Evolutionary conservation across 352 stramenopile genomes (phyloP).

Genomic region (Pythium diclinum): DNA sequence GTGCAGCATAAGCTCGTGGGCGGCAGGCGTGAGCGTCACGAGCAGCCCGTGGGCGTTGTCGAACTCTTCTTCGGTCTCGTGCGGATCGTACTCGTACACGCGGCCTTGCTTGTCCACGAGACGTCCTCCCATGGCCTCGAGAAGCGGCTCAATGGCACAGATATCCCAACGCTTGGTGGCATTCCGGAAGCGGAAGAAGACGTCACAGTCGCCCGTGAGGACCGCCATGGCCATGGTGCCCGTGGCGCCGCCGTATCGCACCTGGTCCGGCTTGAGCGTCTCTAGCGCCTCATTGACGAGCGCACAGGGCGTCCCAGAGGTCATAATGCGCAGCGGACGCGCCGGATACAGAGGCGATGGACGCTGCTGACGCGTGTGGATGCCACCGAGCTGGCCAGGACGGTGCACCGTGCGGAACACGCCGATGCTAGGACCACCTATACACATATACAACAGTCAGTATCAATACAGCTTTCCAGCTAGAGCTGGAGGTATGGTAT

Average conservation of each 20-base stretch:
- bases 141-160: slow-evolving; percentile 63
- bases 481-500: neutral
- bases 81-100: slow-evolving; percentile 62
- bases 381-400: slow-evolving; percentile 28
- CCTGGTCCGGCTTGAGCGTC: slow-evolving; percentile 31
- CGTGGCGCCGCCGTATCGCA: slow-evolving; percentile 58
- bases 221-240: slow-evolving; percentile 73
- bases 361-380: slow-evolving; percentile 24
- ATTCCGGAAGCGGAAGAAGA: slow-evolving; percentile 67
- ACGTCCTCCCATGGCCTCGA: slow-evolving; percentile 51
- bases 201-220: slow-evolving; percentile 55
- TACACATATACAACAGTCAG: neutral
- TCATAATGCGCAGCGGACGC: slow-evolving; percentile 45
- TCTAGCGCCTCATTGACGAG: slow-evolving; percentile 43
- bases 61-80: slow-evolving; percentile 41
- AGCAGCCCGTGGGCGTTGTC: slow-evolving; percentile 65
- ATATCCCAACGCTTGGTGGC: slow-evolving; percentile 80
- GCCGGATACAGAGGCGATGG: slow-evolving; percentile 32
- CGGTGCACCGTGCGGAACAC: slow-evolving; percentile 48
- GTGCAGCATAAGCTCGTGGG: slow-evolving; percentile 36
- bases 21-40: slow-evolving; percentile 38
- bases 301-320: slow-evolving; percentile 54
- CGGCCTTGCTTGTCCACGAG: slow-evolving; percentile 56
- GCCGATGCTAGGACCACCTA: slow-evolving; percentile 49
- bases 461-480: neutral